These are phyloP conservation scores for Viridothelium virens DNA, from an alignment of 495 filamentous ascomycete species.

Conservation along the genomic window DNA sequence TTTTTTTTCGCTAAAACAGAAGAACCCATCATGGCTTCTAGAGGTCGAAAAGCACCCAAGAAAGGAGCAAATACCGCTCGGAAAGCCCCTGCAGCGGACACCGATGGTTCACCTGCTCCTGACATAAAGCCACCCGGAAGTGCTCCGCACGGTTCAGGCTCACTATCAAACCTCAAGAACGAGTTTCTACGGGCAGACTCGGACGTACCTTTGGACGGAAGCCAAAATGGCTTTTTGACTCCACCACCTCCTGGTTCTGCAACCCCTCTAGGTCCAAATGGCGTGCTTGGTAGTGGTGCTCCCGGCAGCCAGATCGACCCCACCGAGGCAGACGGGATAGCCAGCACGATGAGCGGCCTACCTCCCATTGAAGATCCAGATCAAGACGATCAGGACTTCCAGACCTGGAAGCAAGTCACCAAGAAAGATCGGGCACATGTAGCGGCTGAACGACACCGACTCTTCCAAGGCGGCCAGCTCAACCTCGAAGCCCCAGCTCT, in stretches of 20 bases:
- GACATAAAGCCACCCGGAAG: slow-evolving; percentile 54
- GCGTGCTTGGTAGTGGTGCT: slow-evolving; percentile 46
- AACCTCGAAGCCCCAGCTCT: slow-evolving; percentile 83
- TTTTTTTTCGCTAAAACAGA: slow-evolving; percentile 39
- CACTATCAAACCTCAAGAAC: slow-evolving; percentile 34
- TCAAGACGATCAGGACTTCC: slow-evolving; percentile 80
- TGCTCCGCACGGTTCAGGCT: slow-evolving; percentile 43
- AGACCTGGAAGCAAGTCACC: slow-evolving; percentile 97
- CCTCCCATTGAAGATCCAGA: slow-evolving; percentile 48
- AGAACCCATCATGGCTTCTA: slow-evolving; percentile 86
- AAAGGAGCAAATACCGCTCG: slow-evolving; percentile 67
- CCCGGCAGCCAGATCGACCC: slow-evolving; percentile 64
- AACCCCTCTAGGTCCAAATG: slow-evolving; percentile 69
- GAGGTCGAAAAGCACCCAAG: slow-evolving; percentile 81
- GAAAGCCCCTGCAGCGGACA: slow-evolving; percentile 53
- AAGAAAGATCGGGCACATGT: slow-evolving; percentile 91
- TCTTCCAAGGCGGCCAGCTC: slow-evolving; percentile 76
- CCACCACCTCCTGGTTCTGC: slow-evolving; percentile 63
- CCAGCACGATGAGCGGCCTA: slow-evolving; percentile 53
- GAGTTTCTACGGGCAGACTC: slow-evolving; percentile 54
- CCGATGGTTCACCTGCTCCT: slow-evolving; percentile 63
- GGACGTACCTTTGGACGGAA: slow-evolving; percentile 56
- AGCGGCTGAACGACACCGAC: slow-evolving; percentile 68
- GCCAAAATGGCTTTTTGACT: slow-evolving; percentile 74
- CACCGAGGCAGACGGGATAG: slow-evolving; percentile 69